These are phyloP conservation scores for Betula pendula DNA, from an alignment of 306 rosid species.

Conservation along the genomic window DNA sequence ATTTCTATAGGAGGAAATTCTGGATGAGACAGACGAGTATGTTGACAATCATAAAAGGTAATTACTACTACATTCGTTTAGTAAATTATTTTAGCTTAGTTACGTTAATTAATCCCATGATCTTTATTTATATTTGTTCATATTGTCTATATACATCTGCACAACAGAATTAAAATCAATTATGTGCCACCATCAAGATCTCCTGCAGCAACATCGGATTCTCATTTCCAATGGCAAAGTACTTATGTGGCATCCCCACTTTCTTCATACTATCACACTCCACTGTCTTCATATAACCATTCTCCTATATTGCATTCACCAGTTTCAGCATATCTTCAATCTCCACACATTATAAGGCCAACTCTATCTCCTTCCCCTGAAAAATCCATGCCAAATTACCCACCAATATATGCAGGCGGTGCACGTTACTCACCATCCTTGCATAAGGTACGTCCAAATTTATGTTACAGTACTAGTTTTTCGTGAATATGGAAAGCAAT, in stretches of 20 bases:
- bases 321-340: slow-evolving; percentile 20
- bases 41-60: slow-evolving; percentile 63
- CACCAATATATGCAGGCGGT: slow-evolving; percentile 9
- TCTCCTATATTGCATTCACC: slow-evolving; percentile 29
- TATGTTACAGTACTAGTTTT: too few relatives aligned
- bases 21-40: slow-evolving; percentile 80
- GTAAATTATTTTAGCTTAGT: too few relatives aligned
- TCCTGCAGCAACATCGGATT: slow-evolving; percentile 34
- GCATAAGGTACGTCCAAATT: slow-evolving; percentile 6
- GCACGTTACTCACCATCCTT: slow-evolving; percentile 23
- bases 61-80: slow-evolving; percentile 13
- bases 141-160: not conserved
- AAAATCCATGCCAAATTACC: slow-evolving; percentile 26
- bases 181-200: slow-evolving; percentile 45
- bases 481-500: too few relatives aligned
- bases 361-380: slow-evolving; percentile 26
- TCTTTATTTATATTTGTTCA: not conserved
- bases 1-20: slow-evolving; percentile 58
- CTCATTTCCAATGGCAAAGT: slow-evolving; percentile 35
- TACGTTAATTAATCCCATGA: not conserved
- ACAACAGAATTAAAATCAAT: slow-evolving; percentile 61
- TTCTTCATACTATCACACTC: slow-evolving; percentile 24
- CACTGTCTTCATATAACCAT: slow-evolving; percentile 24
- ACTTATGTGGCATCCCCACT: slow-evolving; percentile 18
- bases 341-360: slow-evolving; percentile 30